Base-by-base conservation (phyloP, 2,329 filamentous ascomycete genomes). In the Hypocrella siamensis region DNA sequence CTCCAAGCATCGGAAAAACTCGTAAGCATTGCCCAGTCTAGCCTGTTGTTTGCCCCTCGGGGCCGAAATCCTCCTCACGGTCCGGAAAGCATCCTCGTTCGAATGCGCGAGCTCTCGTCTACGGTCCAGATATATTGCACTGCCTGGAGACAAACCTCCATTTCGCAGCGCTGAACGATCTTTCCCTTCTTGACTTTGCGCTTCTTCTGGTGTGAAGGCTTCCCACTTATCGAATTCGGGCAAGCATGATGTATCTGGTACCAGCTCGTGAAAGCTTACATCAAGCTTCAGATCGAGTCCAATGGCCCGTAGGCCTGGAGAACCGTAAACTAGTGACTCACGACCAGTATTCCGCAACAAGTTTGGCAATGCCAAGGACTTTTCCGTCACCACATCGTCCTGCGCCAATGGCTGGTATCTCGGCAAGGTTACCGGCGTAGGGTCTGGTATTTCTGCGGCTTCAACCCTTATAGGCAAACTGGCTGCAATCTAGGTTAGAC, bases 1-100 rank as follows among this genome's bases (percentile, higher is more conserved):
- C 42, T 78, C 73, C 15, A 78, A 56, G 41, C 70, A 67, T 32
- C 69, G 68, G 52, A 67, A 78, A 49, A 78, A 77, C 48, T 77
- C 73, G 42, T 75, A 77, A 5, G 68, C 64, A 40, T 75, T 75
- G 11, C 73, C 73, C 6, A 78, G 51, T 6, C 71, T 65, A 19
- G 64, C 60, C 22, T 65, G 57, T 28, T 60, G 53, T 42, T 65
- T 63, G 26, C 71, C 73, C 26, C 61, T 61, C 21, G 61, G 60
- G 1, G 67, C 54, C 5, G 62, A 59, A n/a, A 75, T 55, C 28
- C 73, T 64, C 17, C 71, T 65, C 33, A 77, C 63, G 2, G 69
- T 70, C 17, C 70, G 65, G 45, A 74, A 78, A 6, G 72, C 73
- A 26, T 64, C 57, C 26, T 67, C 61, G 38, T 78, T 78, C 17